Conservation (phyloP, 352 stramenopile species). For the Halophytophthora polymorphica region DNA sequence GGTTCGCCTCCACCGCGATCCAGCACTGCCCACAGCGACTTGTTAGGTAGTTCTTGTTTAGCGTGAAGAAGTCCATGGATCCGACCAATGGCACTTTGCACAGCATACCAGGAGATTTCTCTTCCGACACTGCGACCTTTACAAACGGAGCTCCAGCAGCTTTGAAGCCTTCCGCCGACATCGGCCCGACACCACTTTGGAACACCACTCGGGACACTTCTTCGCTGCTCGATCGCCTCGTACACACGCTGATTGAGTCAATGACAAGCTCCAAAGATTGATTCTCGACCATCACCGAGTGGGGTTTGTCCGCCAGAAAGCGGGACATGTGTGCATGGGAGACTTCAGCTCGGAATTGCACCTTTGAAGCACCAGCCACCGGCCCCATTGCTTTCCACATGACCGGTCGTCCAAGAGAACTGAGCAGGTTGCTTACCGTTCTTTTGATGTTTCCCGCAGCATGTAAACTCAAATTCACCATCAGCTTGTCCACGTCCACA, state of each 20-base stretch:
- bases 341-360: constrained; percentile 32
- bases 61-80: constrained; percentile 19
- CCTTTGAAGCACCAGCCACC: not conserved
- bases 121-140: constrained; percentile 20
- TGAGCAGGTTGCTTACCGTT: constrained; percentile 10
- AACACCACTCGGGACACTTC: constrained; percentile 11
- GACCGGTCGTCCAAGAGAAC: constrained; percentile 22
- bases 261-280: constrained; percentile 27
- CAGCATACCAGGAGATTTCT: constrained; percentile 26
- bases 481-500: constrained; percentile 22
- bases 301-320: constrained; percentile 15
- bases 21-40: constrained; percentile 13
- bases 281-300: constrained; percentile 20
- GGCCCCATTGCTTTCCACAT: constrained; percentile 7
- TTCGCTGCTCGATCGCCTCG: constrained; percentile 4
- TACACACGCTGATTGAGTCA: constrained; percentile 25
- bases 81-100: constrained; percentile 14
- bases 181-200: constrained; percentile 27
- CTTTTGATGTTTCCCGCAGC: constrained; percentile 4
- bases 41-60: constrained; percentile 15
- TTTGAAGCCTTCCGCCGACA: constrained; percentile 5
- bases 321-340: constrained; percentile 16
- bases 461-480: constrained; percentile 11
- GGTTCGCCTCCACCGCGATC: constrained; percentile 9
- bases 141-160: constrained; percentile 6